Evolutionary conservation across 805 yeast genomes (phyloP).

Genomic region (Zygoascus bituminiphila): DNA sequence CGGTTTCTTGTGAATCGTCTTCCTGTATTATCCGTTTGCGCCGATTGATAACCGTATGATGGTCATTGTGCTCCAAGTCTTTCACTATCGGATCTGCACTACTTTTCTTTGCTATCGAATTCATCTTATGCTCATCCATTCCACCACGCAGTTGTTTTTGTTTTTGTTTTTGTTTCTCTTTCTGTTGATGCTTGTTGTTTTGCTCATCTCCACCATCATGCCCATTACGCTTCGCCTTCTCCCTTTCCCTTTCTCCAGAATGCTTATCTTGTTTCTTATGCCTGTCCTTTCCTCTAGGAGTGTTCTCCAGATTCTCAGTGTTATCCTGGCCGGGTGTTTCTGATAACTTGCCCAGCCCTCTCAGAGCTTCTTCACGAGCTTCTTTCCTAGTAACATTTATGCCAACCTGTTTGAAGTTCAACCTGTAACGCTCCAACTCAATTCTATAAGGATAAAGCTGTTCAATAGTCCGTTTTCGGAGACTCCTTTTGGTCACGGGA

Average conservation of each 20-base stretch:
- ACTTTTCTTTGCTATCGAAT: too few species aligned
- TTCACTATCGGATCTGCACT: neutral
- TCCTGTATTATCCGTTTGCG: neutral
- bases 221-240: too few species aligned
- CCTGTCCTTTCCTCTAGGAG: neutral
- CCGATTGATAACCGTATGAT: neutral
- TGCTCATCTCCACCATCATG: neutral
- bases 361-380: neutral
- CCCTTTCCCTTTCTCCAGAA: too few species aligned
- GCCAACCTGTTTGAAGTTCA: constrained; percentile 3
- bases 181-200: neutral
- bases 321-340: too few species aligned
- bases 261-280: neutral
- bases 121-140: neutral
- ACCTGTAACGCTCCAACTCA: constrained; percentile 1
- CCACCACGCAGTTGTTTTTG: neutral
- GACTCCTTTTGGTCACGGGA: neutral
- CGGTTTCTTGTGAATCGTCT: neutral
- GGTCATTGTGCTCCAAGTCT: neutral
- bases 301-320: neutral
- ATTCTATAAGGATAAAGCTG: constrained; percentile 4
- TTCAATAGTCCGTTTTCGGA: constrained; percentile 4
- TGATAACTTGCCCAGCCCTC: neutral
- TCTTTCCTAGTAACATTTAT: neutral
- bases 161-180: neutral